Conservation (phyloP, 352 stramenopile genomes). For the Peronospora farinosa region DNA sequence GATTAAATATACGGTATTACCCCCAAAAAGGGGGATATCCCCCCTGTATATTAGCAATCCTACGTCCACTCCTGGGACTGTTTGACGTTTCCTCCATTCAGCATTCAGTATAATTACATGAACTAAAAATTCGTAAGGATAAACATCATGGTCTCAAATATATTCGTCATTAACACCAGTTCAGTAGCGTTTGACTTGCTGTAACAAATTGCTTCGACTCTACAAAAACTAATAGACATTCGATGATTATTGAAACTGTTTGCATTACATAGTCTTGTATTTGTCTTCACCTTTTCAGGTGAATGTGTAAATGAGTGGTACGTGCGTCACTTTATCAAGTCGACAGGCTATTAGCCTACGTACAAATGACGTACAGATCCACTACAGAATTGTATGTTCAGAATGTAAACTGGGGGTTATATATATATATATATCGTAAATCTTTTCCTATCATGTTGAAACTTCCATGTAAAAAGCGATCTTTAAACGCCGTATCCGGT, state of each 20-base stretch:
- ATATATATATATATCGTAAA: neutral
- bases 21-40: too few species aligned
- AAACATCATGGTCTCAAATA: neutral
- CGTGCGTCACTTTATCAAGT: slow-evolving; percentile 8
- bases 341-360: slow-evolving; percentile 4
- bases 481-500: slow-evolving; percentile 21
- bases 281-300: neutral
- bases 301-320: slow-evolving; percentile 5
- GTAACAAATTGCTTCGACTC: neutral
- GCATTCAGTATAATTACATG: too few species aligned
- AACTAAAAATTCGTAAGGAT: too few species aligned
- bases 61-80: too few species aligned
- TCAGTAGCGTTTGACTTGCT: neutral
- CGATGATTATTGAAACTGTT: slow-evolving; percentile 7
- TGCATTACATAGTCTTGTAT: slow-evolving; percentile 3
- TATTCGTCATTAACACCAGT: neutral
- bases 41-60: too few species aligned
- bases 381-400: neutral
- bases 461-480: neutral
- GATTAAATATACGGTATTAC: too few species aligned
- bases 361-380: neutral
- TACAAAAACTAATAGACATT: neutral
- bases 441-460: neutral
- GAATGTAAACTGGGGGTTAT: neutral
- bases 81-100: too few species aligned